A percentile compares a stretch with the other conserved stretches of the same genome.
These are phyloP conservation scores for Pseudonectria buxi DNA, from an alignment of 2,329 filamentous ascomycete species.

Conservation along the genomic window DNA sequence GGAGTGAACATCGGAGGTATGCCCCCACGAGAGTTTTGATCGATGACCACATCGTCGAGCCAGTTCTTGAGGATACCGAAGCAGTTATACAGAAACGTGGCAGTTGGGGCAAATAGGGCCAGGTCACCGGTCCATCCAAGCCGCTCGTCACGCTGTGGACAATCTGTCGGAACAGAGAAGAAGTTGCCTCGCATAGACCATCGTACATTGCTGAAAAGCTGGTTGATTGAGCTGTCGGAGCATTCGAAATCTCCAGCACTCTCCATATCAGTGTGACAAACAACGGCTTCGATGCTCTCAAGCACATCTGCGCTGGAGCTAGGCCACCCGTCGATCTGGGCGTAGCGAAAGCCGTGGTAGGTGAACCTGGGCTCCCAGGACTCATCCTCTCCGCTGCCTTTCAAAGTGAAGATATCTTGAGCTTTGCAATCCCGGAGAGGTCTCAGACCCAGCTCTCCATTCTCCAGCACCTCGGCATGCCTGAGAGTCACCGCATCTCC, in stretches of 20 bases:
- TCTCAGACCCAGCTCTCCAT: conserved; percentile 32
- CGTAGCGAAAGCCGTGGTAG: conserved; percentile 47
- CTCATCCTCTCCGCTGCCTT: conserved; percentile 16
- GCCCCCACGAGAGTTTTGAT: background rate
- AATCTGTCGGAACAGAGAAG: conserved; percentile 49
- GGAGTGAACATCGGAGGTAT: background rate
- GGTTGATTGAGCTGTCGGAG: conserved; percentile 45
- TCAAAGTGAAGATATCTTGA: conserved; percentile 32
- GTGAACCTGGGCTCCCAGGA: conserved; percentile 41
- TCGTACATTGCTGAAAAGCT: conserved; percentile 45
- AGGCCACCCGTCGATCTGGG: conserved; percentile 40
- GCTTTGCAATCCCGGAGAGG: conserved; percentile 38
- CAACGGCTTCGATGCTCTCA: conserved; percentile 19
- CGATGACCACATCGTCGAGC: conserved; percentile 2
- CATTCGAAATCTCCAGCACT: conserved; percentile 44
- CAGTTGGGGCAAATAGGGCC: conserved; percentile 43
- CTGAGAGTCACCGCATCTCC: conserved; percentile 33
- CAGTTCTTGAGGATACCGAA: conserved; percentile 38
- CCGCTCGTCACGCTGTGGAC: conserved; percentile 47
- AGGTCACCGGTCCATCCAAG: conserved; percentile 47
- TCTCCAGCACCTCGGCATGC: conserved; percentile 51
- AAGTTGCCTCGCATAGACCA: conserved; percentile 56
- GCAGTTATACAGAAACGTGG: conserved; percentile 47
- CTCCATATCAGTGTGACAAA: conserved; percentile 46
- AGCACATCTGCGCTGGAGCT: conserved; percentile 9